A percentile compares a stretch with the other conserved stretches of the same genome.
These are phyloP conservation scores for Suillus luteus DNA, from an alignment of 768 basidiomycete species.

Conservation along the genomic window DNA sequence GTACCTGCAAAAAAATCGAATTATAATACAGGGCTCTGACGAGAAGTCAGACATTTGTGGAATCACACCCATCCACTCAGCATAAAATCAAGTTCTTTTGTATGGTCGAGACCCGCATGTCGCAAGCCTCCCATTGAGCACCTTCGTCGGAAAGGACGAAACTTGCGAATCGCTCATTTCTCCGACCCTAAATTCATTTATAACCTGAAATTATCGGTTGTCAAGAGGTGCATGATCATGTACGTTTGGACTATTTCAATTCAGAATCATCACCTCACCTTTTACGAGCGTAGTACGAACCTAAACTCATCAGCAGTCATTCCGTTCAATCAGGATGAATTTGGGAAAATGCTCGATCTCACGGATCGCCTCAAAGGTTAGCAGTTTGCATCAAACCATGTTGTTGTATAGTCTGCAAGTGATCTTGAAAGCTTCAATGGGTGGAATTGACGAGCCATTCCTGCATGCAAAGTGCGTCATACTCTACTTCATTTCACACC, in stretches of 20 bases:
- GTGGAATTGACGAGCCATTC: not conserved
- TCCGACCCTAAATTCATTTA: not conserved
- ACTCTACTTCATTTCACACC: not conserved
- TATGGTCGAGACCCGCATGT: not conserved
- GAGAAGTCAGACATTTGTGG: not conserved
- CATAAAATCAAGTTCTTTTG: not conserved
- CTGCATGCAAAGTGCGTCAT: not conserved
- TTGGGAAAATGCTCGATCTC: slow-evolving; percentile 38
- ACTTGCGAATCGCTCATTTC: not conserved
- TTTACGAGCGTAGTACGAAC: not conserved
- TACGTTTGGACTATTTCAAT: not conserved
- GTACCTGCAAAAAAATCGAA: not conserved
- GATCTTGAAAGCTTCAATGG: not conserved
- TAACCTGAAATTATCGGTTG: not conserved
- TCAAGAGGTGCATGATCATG: slow-evolving; percentile 5
- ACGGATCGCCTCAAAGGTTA: slow-evolving; percentile 35
- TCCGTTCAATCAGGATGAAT: slow-evolving; percentile 37
- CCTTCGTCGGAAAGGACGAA: not conserved
- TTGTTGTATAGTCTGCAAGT: not conserved
- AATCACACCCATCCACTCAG: not conserved
- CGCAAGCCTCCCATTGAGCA: not conserved
- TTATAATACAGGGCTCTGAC: not conserved
- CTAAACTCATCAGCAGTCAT: slow-evolving; percentile 27
- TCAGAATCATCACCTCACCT: not conserved
- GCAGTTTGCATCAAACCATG: not conserved